Evolutionary conservation across 2,329 filamentous ascomycete genomes (phyloP).

Genomic region (Fusarium sp.): DNA sequence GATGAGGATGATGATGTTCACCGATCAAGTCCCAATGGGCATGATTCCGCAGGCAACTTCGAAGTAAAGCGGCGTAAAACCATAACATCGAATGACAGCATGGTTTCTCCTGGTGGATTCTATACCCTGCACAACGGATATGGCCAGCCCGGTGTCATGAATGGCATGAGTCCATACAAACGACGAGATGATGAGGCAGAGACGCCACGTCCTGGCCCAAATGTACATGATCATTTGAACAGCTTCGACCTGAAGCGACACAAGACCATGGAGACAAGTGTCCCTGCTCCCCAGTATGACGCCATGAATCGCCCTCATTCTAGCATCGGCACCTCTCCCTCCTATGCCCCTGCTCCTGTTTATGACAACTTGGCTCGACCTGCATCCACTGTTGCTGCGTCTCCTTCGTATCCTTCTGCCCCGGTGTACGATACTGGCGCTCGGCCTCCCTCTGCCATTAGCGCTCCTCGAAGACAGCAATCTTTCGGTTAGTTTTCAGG

Average conservation of each 20-base stretch:
- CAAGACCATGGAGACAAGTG: slow-evolving; percentile 75
- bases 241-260: slow-evolving; percentile 79
- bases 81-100: slow-evolving; percentile 52
- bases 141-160: slow-evolving; percentile 60
- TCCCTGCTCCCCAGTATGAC: slow-evolving; percentile 63
- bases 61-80: slow-evolving; percentile 85
- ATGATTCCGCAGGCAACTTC: slow-evolving; percentile 56
- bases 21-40: slow-evolving; percentile 54
- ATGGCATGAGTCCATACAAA: slow-evolving; percentile 63
- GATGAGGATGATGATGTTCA: slow-evolving; percentile 63
- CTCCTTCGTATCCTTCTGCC: slow-evolving; percentile 47
- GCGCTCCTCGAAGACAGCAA: slow-evolving; percentile 55
- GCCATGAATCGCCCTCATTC: slow-evolving; percentile 60
- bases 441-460: slow-evolving; percentile 58
- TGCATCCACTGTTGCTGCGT: slow-evolving; percentile 22
- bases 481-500: slow-evolving; percentile 3
- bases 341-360: slow-evolving; percentile 16
- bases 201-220: slow-evolving; percentile 68
- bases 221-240: slow-evolving; percentile 47
- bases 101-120: slow-evolving; percentile 18
- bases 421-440: slow-evolving; percentile 62
- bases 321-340: slow-evolving; percentile 53
- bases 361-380: slow-evolving; percentile 23
- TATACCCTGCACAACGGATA: slow-evolving; percentile 21
- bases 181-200: slow-evolving; percentile 70